Evolutionary conservation across 2,329 filamentous ascomycete species (phyloP).

Genomic region (Neofusicoccum kwambonambiense): DNA sequence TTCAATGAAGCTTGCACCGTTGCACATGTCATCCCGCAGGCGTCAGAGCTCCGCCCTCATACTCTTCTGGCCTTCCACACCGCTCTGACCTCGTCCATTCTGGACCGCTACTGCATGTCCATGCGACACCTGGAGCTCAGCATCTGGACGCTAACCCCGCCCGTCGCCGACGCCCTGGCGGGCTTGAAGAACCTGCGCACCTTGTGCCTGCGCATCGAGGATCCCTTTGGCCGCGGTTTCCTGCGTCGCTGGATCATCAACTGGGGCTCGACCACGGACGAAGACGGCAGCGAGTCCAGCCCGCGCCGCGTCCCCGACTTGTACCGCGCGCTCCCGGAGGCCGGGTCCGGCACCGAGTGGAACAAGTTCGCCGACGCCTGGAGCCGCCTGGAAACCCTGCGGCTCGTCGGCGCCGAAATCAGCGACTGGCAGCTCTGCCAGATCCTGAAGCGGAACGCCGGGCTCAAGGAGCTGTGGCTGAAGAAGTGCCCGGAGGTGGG

Average conservation of each 20-base stretch:
- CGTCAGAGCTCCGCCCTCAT: slow-evolving; percentile 14
- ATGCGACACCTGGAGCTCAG: slow-evolving; percentile 30
- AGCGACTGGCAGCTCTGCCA: slow-evolving; percentile 21
- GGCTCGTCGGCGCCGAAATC: slow-evolving; percentile 27
- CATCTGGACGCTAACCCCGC: slow-evolving; percentile 29
- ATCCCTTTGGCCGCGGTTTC: slow-evolving; percentile 21
- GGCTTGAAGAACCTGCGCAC: slow-evolving; percentile 25
- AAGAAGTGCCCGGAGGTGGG: slow-evolving; percentile 25
- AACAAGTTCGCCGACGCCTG: slow-evolving; percentile 16
- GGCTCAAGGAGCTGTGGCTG: slow-evolving; percentile 27
- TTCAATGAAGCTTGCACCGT: slow-evolving; percentile 9
- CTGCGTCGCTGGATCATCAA: slow-evolving; percentile 19
- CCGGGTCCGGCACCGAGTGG: slow-evolving; percentile 15
- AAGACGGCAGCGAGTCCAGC: background rate
- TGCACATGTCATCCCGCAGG: slow-evolving; percentile 17
- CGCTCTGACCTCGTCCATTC: slow-evolving; percentile 27
- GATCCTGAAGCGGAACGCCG: slow-evolving; percentile 22
- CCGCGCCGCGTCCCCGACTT: slow-evolving; percentile 21
- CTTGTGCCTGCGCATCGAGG: slow-evolving; percentile 29
- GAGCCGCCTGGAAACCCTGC: slow-evolving; percentile 23
- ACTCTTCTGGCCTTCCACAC: slow-evolving; percentile 28
- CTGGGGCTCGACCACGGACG: slow-evolving; percentile 12
- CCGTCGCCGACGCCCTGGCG: slow-evolving; percentile 27
- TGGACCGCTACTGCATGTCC: slow-evolving; percentile 26
- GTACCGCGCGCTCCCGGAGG: slow-evolving; percentile 21